Conservation (phyloP, 1,139 yeast species). For the Candida tropicalis region DNA sequence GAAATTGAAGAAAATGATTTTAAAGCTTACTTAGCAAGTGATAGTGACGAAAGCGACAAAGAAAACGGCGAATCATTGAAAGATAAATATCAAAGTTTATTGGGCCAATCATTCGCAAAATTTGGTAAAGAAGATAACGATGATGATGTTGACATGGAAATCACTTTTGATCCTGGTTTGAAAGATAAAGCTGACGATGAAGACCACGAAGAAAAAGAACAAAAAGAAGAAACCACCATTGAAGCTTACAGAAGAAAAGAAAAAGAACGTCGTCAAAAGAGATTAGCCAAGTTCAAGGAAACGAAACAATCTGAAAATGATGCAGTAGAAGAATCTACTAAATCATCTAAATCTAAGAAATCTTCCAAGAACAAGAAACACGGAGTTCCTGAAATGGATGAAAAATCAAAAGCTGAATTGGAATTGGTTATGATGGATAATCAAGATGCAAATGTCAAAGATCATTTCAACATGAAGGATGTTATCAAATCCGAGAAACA, state of each 20-base stretch:
- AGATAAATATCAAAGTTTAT: conserved; percentile 66
- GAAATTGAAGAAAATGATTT: conserved; percentile 97
- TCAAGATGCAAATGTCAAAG: conserved; percentile 52
- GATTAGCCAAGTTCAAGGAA: conserved; percentile 74
- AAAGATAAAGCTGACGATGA: conserved; percentile 43
- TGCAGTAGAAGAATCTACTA: conserved; percentile 22
- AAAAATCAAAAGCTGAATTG: conserved; percentile 64
- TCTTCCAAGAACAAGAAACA: conserved; percentile 15
- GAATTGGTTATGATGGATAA: conserved; percentile 74
- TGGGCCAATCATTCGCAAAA: conserved; percentile 47
- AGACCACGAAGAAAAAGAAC: conserved; percentile 27
- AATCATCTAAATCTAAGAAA: conserved; percentile 30
- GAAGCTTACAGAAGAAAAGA: conserved; percentile 86
- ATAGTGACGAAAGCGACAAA: conserved; percentile 59
- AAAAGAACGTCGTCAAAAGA: conserved; percentile 84
- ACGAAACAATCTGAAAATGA: conserved; percentile 48
- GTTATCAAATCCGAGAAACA: conserved; percentile 71
- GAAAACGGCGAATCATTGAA: conserved; percentile 45
- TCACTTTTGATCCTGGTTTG: conserved; percentile 91
- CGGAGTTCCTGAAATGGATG: conserved; percentile 26
- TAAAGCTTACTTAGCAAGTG: conserved; percentile 92
- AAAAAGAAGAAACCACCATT: conserved; percentile 72
- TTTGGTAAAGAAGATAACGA: conserved; percentile 48
- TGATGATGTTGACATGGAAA: conserved; percentile 88
- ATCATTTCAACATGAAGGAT: conserved; percentile 82